Evolutionary conservation across 2,329 filamentous ascomycete species (phyloP).

Genomic region (Beauveria asiatica): DNA sequence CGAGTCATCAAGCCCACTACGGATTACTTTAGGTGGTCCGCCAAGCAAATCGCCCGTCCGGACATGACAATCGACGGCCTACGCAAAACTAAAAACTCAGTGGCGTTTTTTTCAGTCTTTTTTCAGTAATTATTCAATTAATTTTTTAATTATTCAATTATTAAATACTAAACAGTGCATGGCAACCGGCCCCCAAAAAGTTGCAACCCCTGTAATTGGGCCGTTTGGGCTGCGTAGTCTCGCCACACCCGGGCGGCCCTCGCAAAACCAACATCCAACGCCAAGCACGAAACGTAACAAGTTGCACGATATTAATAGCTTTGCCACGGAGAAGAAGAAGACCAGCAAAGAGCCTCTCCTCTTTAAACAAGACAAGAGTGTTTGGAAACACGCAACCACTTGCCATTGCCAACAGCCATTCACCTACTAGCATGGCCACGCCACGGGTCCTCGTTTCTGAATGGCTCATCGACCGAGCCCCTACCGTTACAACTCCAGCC

Average conservation of each 20-base stretch:
- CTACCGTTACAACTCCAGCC: background rate
- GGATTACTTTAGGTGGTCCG: background rate
- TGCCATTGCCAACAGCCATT: background rate
- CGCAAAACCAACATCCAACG: conserved; percentile 6
- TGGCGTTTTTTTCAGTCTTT: background rate
- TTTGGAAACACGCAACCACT: background rate
- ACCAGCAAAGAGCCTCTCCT: too few relatives aligned
- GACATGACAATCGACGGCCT: conserved; percentile 7
- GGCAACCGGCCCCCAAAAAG: background rate
- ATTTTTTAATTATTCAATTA: too few relatives aligned
- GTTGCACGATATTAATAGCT: conserved; percentile 8
- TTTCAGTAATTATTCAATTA: too few relatives aligned
- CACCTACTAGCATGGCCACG: background rate
- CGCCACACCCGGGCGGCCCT: background rate
- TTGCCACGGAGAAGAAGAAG: background rate
- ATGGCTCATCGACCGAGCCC: background rate
- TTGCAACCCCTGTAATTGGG: background rate
- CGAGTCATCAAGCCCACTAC: conserved; percentile 8
- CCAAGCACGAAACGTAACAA: conserved; percentile 7
- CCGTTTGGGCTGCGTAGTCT: background rate
- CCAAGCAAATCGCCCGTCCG: conserved; percentile 2
- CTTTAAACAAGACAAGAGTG: background rate
- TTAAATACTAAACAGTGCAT: too few relatives aligned
- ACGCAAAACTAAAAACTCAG: background rate
- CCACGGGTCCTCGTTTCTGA: background rate